Evolutionary conservation across 2,329 filamentous ascomycete genomes (phyloP).

Genomic region (Stachybotrys chartarum): DNA sequence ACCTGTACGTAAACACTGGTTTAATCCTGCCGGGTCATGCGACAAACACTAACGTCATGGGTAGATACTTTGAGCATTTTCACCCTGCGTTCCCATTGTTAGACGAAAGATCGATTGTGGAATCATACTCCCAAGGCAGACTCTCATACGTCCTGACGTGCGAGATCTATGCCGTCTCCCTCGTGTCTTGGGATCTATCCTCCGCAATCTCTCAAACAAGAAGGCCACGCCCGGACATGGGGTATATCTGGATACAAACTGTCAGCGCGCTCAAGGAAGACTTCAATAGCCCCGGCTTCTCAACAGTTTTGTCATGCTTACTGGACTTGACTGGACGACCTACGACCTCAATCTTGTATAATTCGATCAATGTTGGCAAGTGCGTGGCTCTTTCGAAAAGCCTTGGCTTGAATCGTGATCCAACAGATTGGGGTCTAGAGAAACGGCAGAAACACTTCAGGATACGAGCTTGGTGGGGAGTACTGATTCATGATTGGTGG

Average conservation of each 20-base stretch:
- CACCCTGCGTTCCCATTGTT: slow-evolving; percentile 4
- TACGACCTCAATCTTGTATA: slow-evolving; percentile 2
- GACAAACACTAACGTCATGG: not conserved
- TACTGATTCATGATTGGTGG: slow-evolving; percentile 4
- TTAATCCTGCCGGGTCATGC: not conserved
- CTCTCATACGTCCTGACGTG: not conserved
- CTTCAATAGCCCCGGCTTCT: slow-evolving; percentile 1
- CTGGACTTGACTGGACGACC: slow-evolving; percentile 3
- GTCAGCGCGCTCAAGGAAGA: slow-evolving; percentile 4
- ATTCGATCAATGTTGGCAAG: slow-evolving; percentile 3
- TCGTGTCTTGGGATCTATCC: not conserved
- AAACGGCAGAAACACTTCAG: slow-evolving; percentile 1
- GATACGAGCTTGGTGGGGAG: slow-evolving; percentile 2
- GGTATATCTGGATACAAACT: slow-evolving; percentile 2
- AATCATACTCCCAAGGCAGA: not conserved
- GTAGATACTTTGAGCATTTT: slow-evolving; percentile 3
- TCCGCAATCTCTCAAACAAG: not conserved
- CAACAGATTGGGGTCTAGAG: slow-evolving; percentile 1
- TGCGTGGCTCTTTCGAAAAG: slow-evolving; percentile 2
- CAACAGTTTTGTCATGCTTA: slow-evolving; percentile 2
- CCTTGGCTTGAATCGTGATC: slow-evolving; percentile 3
- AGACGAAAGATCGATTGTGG: not conserved
- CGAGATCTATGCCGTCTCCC: slow-evolving; percentile 2
- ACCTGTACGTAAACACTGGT: slow-evolving; percentile 1
- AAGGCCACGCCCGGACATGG: slow-evolving; percentile 1